Base-by-base conservation (phyloP, 2,329 filamentous ascomycete genomes). In the Bimuria novae-zelandiae region DNA sequence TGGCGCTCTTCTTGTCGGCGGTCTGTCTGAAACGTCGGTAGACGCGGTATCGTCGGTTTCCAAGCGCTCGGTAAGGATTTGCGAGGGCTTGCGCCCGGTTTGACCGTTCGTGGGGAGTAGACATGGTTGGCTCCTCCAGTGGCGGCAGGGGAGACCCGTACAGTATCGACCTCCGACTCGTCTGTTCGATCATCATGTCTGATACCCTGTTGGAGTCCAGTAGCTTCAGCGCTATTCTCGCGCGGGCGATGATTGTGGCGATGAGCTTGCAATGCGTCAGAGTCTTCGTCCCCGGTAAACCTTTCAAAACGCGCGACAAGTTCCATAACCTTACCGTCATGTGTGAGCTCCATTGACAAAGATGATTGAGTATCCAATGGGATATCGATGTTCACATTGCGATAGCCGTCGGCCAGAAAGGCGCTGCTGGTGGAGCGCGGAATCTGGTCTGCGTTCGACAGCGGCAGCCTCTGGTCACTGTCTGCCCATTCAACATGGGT, bases 51-150 rank as follows among this genome's bases (percentile, higher is more conserved):
- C 54, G 42, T 11, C 58, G 48, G 32, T 30, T 46, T 54, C 68
- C 68, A 69, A 12, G 68, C 62, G 2, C 61, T 27, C 23, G 69
- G 67, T 16, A 70, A 59, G 1, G 68, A 48, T 50, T 69, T 70
- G 21, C 68, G 66, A 1, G 63, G 57, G 25, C 63, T 70, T 1
- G 49, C 35, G 6, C 47, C 41, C 3, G 37, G 46, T 5, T 51
- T 43, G 10, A 47, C 37, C 17, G 19, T 30, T 2, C 25, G n/a
- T 11, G 45, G 25, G 11, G 42, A 36, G 37, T 39, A 16, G 23
- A 25, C 33, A 11, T 47, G 27, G 22, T 27, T 17, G 5, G 19
- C 27, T 39, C 14, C 23, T 29, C 14, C 33, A 17, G 39, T 17
- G 11, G 8, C 19, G 8, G 29, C 23, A 7, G 49, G 45, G 6